Base-by-base conservation (phyloP, 176 grass and related monocot species). In the Juncus effusus region DNA sequence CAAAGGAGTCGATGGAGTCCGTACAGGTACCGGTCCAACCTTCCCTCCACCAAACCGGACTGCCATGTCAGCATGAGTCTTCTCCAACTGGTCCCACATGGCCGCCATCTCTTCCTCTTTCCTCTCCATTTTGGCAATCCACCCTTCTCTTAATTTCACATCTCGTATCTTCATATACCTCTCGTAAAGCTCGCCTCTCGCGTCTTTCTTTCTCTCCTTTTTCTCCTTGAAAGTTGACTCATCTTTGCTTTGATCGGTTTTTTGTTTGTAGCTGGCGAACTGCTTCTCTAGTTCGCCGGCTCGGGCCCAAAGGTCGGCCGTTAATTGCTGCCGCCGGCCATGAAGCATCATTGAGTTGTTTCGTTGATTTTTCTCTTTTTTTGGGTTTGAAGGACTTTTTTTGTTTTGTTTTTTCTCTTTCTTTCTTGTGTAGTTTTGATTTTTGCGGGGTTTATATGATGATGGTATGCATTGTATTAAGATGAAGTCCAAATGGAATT, bases 261-360 rank as follows among this genome's bases (percentile, higher is more conserved):
- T 76, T 38, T 71, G 76, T 62, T 81, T 87, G 83, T 86, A 91
- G 19, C 83, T 75, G 0, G 70, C 77, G 40, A 86, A 91, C 56
- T 86, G 87, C 10, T 78, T 83, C 72, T 86, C 87, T 51, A 90
- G 82, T 13, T 86, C 87, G 6, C 79, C 83, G 9, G 83, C 87
- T 79, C 76, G 83, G 35, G 80, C 88, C 83, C 84, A 78, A 4
- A 91, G 77, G n/a, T 67, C 70, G 36, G 52, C 57, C 0, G 35
- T 65, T 52, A 49, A 57, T 14, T 50, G 50, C 16, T 55, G 52
- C 12, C 38, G 58, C 7, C 40, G 36, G 5, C 12, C 55, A 10
- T 51, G 19, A 39, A 61, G 74, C 67, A 69, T 50, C 70, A 75
- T 56, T 12, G 5, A 36, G 13, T 47, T 16, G 45, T 58, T 8